phyloP scores from a whole-genome alignment of 2,329 filamentous ascomycete genomes.

The Neofusicoccum parvum region DNA sequence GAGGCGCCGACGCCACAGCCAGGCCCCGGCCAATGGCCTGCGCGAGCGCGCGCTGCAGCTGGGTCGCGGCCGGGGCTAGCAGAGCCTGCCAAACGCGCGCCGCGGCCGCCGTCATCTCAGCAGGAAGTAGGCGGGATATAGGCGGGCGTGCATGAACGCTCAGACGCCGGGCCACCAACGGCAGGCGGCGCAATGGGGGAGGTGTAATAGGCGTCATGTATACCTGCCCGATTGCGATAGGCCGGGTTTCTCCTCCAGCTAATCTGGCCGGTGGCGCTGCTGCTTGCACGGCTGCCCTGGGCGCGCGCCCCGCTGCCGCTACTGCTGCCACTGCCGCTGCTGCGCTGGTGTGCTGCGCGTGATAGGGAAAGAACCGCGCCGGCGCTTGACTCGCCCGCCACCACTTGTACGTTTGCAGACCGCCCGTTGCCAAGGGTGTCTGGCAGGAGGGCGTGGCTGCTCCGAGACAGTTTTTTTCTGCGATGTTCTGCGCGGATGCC shows the following conservation, averaged over 20 bases:
- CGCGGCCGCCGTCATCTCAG: not conserved
- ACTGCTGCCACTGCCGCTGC: not conserved
- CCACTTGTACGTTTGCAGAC: not conserved
- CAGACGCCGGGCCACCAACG: not conserved
- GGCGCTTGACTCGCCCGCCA: slow-evolving; percentile 14
- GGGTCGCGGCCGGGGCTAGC: no score
- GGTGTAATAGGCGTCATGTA: not conserved
- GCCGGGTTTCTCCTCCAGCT: not conserved
- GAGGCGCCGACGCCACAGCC: not conserved
- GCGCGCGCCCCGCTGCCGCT: not conserved
- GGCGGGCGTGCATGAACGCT: not conserved
- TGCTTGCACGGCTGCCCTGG: no score
- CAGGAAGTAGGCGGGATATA: not conserved
- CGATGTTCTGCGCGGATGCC: not conserved
- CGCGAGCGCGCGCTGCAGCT: no score
- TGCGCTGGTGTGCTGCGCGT: not conserved
- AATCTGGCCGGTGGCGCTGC: not conserved
- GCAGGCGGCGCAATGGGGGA: not conserved
- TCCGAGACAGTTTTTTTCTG: not conserved
- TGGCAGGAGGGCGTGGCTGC: not conserved
- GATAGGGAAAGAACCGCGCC: not conserved
- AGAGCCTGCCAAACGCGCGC: no score
- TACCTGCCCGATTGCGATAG: slow-evolving; percentile 3
- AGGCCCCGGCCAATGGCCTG: no score
- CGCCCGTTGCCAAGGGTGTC: not conserved